Conservation (phyloP, 257 asterid species). For the Paraleonurus japonicus region DNA sequence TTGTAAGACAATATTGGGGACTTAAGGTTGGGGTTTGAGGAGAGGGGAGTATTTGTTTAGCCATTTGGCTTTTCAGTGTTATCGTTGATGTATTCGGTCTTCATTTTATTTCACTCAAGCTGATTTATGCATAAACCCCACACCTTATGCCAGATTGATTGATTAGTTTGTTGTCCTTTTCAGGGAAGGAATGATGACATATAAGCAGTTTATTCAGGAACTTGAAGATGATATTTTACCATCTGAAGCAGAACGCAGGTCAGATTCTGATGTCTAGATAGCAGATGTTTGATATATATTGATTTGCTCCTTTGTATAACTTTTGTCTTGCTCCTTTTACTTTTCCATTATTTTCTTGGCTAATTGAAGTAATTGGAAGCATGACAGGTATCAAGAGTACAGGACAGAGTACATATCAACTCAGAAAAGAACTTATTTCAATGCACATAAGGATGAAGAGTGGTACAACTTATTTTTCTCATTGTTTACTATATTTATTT, state of each 20-base stretch:
- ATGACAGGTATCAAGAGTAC: conserved; percentile 89
- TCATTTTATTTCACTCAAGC: background rate
- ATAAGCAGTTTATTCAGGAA: conserved; percentile 99
- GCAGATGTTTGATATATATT: conserved; percentile 18
- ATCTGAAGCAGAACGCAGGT: conserved; percentile 97
- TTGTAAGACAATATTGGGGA: background rate
- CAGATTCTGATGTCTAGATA: conserved; percentile 25
- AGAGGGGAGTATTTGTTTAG: background rate
- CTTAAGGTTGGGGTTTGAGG: background rate
- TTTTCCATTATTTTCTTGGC: conserved; percentile 13
- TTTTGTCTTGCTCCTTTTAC: background rate
- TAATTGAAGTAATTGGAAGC: conserved; percentile 22
- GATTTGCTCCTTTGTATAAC: background rate
- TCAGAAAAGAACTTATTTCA: conserved; percentile 79
- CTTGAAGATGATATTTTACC: conserved; percentile 98
- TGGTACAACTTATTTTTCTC: conserved; percentile 47
- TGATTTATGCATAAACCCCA: conserved; percentile 7
- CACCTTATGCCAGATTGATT: background rate
- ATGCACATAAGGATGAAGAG: conserved; percentile 89
- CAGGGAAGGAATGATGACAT: conserved; percentile 99
- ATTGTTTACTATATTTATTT: background rate
- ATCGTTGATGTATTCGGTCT: background rate
- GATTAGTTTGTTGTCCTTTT: conserved; percentile 22
- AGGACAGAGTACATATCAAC: conserved; percentile 80
- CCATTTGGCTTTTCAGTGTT: background rate